Evolutionary conservation across 495 filamentous ascomycete species (phyloP), one percentile per base, ranked within the genome.

Genomic region (Articulospora tetracladia): DNA sequence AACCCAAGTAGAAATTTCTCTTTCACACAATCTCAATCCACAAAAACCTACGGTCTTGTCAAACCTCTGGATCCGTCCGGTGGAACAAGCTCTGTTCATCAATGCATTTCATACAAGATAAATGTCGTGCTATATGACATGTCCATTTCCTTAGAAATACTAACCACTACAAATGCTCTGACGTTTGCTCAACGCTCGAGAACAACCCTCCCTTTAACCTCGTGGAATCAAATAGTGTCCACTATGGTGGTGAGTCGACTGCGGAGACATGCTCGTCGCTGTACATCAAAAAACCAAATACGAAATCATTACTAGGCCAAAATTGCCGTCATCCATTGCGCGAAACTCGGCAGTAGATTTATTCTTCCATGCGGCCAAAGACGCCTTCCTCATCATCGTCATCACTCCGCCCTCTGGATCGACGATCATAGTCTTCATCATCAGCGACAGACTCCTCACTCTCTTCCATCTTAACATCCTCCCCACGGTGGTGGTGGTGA

Each of bases 301-400:
- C 22, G 64, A 69, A 69, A 69, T 63, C 60, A 56, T 61, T 47
- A 48, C 47, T 13, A 54, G 27, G 6, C 32, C 51, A 46, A 30
- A 48, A 22, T 34, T 8, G 26, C 25, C 25, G 11, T 32, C 28
- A 22, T 19, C 15, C 53, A 55, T 36, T 55, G 22, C 41, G 28
- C 25, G 23, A 50, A 50, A 22, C 25, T 39, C 30, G 28, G 50
- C 23, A 36, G 19, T 22, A 44, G 20, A 58, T 47, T 75, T 81
- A 96, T 73, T 94, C 92, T 70, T 98, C 94, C 93, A 97, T 97
- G 59, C 83, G 84, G 23, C 94, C 94, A 78, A 98, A 98, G 53
- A 98, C 82, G 59, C 91, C 93, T 61, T 97, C 94, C 55, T 97
- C 93, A 51, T 97, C 93, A 51, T 96, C 93, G 64, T 98, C 93